Percentiles rank a stretch among this genome's conserved stretches.
These are phyloP conservation scores for Candida insectalens DNA, from an alignment of 805 yeast species.

Conservation along the genomic window DNA sequence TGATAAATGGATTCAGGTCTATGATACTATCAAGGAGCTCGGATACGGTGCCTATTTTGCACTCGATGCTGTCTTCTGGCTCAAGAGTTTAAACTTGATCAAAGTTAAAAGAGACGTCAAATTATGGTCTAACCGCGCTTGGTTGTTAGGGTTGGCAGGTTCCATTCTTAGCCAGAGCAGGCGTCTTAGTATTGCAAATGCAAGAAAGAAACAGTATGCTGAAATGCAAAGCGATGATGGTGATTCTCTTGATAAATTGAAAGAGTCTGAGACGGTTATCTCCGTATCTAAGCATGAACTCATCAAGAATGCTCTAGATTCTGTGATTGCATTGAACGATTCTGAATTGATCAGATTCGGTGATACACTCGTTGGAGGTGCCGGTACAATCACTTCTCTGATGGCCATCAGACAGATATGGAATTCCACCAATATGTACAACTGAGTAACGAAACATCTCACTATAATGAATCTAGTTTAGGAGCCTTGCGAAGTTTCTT, in stretches of 20 bases:
- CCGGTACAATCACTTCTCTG: constrained; percentile 75
- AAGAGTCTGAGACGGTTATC: constrained; percentile 31
- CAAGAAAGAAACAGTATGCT: constrained; percentile 25
- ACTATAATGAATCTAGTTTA: too few species aligned
- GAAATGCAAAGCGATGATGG: constrained; percentile 18
- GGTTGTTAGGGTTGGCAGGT: constrained; percentile 65
- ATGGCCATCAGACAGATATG: constrained; percentile 71
- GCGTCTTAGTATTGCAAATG: constrained; percentile 35
- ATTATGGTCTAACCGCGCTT: constrained; percentile 55
- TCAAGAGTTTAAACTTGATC: constrained; percentile 49
- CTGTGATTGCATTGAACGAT: constrained; percentile 64
- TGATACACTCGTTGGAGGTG: constrained; percentile 76
- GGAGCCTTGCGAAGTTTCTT: too few species aligned
- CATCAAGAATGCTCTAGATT: constrained; percentile 69
- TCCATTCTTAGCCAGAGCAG: constrained; percentile 53
- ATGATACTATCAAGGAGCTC: constrained; percentile 46
- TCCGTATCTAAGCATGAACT: constrained; percentile 28
- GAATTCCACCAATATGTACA: constrained; percentile 31
- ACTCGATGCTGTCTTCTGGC: constrained; percentile 54
- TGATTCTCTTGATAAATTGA: constrained; percentile 5
- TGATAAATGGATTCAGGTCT: constrained; percentile 44
- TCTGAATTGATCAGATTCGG: constrained; percentile 49
- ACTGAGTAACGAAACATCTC: neutral
- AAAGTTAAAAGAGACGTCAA: constrained; percentile 18
- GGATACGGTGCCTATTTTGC: constrained; percentile 55